A percentile compares a stretch with the other conserved stretches of the same genome.
These are phyloP conservation scores for Xerocomellus amylosporus DNA, from an alignment of 768 basidiomycete genomes.

Conservation along the genomic window DNA sequence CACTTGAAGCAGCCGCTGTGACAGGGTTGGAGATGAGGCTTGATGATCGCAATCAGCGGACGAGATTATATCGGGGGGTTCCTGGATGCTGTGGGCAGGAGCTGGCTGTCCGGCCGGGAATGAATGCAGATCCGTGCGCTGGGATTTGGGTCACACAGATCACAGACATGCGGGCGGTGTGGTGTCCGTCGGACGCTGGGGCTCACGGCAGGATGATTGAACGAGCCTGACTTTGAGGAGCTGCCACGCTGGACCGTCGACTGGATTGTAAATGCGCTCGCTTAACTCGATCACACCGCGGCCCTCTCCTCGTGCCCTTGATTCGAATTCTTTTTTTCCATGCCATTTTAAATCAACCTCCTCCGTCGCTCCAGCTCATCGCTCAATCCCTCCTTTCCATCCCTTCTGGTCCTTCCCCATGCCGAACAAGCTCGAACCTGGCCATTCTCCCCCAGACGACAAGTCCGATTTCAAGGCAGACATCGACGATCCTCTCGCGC, in stretches of 20 bases:
- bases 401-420: slow-evolving; percentile 11
- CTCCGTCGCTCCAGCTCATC: slow-evolving; percentile 19
- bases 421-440: slow-evolving; percentile 30
- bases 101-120: slow-evolving; percentile 24
- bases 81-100: slow-evolving; percentile 30
- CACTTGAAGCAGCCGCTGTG: slow-evolving; percentile 13
- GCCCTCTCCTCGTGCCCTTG: slow-evolving; percentile 62
- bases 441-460: slow-evolving; percentile 35
- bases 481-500: slow-evolving; percentile 35
- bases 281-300: slow-evolving; percentile 40
- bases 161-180: slow-evolving; percentile 3
- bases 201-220: background rate
- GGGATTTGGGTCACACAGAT: background rate
- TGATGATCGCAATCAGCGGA: slow-evolving; percentile 25
- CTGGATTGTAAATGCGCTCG: slow-evolving; percentile 38
- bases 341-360: slow-evolving; percentile 59
- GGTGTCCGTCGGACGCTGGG: background rate
- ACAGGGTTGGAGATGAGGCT: slow-evolving; percentile 18
- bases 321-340: slow-evolving; percentile 60
- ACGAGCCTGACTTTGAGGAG: slow-evolving; percentile 7
- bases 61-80: slow-evolving; percentile 27
- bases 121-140: slow-evolving; percentile 34
- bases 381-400: slow-evolving; percentile 5
- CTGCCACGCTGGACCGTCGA: slow-evolving; percentile 26
- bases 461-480: slow-evolving; percentile 38